Conservation (phyloP, 345 rosid species). For the Pistacia atlantica region DNA sequence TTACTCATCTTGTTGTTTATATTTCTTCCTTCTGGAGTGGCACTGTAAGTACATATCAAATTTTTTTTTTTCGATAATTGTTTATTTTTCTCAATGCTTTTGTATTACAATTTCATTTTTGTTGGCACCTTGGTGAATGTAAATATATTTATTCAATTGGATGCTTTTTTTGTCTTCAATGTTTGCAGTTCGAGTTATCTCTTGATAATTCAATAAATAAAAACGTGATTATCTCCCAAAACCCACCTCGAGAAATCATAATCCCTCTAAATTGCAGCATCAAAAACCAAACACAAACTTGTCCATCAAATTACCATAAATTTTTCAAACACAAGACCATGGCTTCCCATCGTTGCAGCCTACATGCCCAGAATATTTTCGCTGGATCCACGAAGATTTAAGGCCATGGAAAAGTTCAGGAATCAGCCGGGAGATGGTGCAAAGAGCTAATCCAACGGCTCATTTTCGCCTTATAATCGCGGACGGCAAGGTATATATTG, state of each 20-base stretch:
- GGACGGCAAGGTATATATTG: slow-evolving; percentile 41
- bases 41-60: slow-evolving; percentile 27
- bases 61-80: no score
- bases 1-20: slow-evolving; percentile 15
- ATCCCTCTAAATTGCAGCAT: slow-evolving; percentile 43
- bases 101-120: no score
- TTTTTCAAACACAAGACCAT: slow-evolving; percentile 3
- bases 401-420: slow-evolving; percentile 56
- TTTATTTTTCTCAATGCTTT: no score
- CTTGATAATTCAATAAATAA: slow-evolving; percentile 1
- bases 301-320: slow-evolving; percentile 45
- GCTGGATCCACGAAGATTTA: slow-evolving; percentile 79
- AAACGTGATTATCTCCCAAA: not conserved
- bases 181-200: slow-evolving; percentile 27
- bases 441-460: slow-evolving; percentile 42
- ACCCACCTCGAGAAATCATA: slow-evolving; percentile 18
- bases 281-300: slow-evolving; percentile 37
- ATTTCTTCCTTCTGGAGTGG: slow-evolving; percentile 25
- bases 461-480: slow-evolving; percentile 47
- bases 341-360: slow-evolving; percentile 12
- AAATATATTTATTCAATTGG: no score
- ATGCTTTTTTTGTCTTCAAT: no score
- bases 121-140: no score
- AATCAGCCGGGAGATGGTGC: slow-evolving; percentile 55
- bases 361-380: slow-evolving; percentile 54